Evolutionary conservation across 78 protist species (phyloP), one percentile per base, ranked within the genome.

Genomic region (Cavenderia fasciculata): DNA sequence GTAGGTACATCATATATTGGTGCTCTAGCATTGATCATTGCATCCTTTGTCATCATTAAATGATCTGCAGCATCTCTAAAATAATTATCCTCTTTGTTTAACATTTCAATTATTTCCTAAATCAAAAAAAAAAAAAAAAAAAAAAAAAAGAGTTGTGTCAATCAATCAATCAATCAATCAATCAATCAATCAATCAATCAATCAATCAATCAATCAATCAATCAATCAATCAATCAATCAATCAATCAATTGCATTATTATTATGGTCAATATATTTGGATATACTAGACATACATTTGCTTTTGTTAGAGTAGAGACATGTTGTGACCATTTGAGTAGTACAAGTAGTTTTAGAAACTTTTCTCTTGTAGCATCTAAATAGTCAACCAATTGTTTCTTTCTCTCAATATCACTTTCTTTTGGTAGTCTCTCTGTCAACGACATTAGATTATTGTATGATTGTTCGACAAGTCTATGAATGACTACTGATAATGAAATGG

Each of bases 1-100:
- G 89, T 79, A 11, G 76, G 76, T 18, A 79, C 51, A 66, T 79
- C 89, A 68, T 79, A 79, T 1, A 79, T 38, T 44, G 89, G 89
- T 52, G 89, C 75, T 54, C 89, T 23, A 47, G 75, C 62, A 66
- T 79, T 79, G 14, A 68, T 46, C n/a, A 79, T 25, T 25, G 19
- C 46, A n/a, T 40, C 71, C 40, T 79, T 70, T 56, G 76, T 54
- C 16, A 51, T 36, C 18, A 79, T 68, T 25, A 79, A 41, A 29
- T 21, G 8, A 56, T 79, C 89, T 19, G 89, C 89, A 43, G 89
- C 57, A 14, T 66, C 89, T 43, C 77, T 79, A 27, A 79, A 70
- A 56, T 79, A 79, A 54, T 54, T 38, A 65, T 79, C 89, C 7
- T 79, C 62, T 43, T 27, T 40, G 33, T 66, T 68, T 31, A 66